Conservation (phyloP, 1,284 basidiomycete species). For the Xerocomus amazonicus region DNA sequence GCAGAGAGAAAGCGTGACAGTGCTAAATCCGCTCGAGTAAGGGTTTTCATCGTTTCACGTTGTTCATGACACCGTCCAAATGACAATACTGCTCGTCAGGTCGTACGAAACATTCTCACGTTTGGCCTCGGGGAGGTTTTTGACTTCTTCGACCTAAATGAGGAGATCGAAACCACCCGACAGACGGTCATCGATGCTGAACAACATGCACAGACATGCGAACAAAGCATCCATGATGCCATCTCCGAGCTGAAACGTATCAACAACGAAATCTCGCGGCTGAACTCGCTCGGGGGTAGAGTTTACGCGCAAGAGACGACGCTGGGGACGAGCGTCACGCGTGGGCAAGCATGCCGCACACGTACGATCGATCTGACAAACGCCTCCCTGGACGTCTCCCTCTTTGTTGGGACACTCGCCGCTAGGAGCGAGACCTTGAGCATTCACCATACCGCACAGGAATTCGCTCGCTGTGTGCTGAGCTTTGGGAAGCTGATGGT, state of each 20-base stretch:
- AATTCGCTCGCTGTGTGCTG: slow-evolving; percentile 12
- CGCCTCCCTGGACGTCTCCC: slow-evolving; percentile 13
- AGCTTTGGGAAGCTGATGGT: slow-evolving; percentile 13
- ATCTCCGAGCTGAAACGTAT: slow-evolving; percentile 5
- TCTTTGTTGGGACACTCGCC: slow-evolving; percentile 12
- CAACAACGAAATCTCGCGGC: slow-evolving; percentile 2
- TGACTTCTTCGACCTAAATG: slow-evolving; percentile 16
- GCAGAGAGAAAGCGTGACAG: slow-evolving; percentile 14
- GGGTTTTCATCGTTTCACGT: background rate
- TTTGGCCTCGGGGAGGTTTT: slow-evolving; percentile 15
- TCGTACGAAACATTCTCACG: slow-evolving; percentile 15
- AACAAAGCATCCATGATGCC: slow-evolving; percentile 12
- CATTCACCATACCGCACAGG: slow-evolving; percentile 13
- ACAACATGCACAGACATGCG: slow-evolving; percentile 1
- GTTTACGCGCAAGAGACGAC: slow-evolving; percentile 7
- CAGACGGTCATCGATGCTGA: slow-evolving; percentile 7
- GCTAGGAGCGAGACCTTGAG: slow-evolving; percentile 17
- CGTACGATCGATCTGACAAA: slow-evolving; percentile 14
- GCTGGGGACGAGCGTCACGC: slow-evolving; percentile 8
- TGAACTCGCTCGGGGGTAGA: slow-evolving; percentile 1
- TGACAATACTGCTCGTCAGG: background rate
- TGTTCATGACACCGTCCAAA: background rate
- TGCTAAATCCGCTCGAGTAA: slow-evolving; percentile 13
- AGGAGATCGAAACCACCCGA: slow-evolving; percentile 12
- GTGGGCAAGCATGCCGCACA: slow-evolving; percentile 10